Percentiles rank a stretch among this genome's conserved stretches.
These are phyloP conservation scores for Ogataea glucozyma DNA, from an alignment of 805 yeast species.

Conservation along the genomic window DNA sequence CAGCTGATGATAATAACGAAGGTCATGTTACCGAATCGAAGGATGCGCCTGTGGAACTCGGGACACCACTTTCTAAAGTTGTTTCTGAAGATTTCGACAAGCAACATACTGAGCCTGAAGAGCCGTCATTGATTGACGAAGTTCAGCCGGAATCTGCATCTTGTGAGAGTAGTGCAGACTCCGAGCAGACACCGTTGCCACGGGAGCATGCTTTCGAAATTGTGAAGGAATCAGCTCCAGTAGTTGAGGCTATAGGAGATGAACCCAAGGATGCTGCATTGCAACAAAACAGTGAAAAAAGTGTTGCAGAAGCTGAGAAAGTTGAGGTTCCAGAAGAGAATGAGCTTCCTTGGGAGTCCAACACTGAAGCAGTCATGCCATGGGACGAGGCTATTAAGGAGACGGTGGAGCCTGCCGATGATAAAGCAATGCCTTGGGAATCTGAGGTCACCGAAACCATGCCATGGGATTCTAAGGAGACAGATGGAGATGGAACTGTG, in stretches of 20 bases:
- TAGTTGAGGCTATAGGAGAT: background rate
- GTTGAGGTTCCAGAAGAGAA: conserved; percentile 2
- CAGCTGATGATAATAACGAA: too few species aligned
- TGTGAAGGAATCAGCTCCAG: background rate
- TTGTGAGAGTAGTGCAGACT: too few species aligned
- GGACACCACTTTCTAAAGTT: too few species aligned
- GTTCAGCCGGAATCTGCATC: too few species aligned
- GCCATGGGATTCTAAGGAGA: background rate
- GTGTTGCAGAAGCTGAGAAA: background rate
- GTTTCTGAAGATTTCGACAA: too few species aligned
- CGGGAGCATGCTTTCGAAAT: background rate
- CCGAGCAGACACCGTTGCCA: too few species aligned
- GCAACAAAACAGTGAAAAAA: background rate
- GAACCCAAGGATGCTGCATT: background rate
- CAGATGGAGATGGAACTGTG: background rate
- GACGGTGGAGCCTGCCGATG: background rate
- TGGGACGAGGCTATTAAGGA: conserved; percentile 13
- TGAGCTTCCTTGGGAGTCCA: conserved; percentile 24
- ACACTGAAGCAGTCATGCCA: conserved; percentile 9
- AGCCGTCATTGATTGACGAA: too few species aligned
- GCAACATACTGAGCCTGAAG: too few species aligned
- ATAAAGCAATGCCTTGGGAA: background rate
- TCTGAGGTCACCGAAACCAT: background rate
- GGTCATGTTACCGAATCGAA: too few species aligned
- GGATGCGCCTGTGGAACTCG: too few species aligned